Evolutionary conservation across 306 rosid genomes (phyloP).

Genomic region (Lathyrus oleraceus): DNA sequence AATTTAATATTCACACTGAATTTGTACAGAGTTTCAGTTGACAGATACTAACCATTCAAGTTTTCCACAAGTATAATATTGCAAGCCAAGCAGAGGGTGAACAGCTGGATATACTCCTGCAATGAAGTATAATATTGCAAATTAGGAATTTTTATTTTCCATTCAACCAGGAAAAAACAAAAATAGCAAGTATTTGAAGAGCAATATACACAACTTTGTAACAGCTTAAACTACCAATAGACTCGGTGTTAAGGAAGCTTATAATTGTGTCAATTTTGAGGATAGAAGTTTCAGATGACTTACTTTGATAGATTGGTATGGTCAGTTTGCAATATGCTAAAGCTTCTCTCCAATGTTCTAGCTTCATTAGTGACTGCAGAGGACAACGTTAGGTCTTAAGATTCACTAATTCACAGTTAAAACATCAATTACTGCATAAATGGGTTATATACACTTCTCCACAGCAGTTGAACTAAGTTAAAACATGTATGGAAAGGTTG

Average conservation of each 20-base stretch:
- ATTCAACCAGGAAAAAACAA: background rate
- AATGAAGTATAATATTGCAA: slow-evolving; percentile 22
- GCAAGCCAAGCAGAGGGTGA: slow-evolving; percentile 93
- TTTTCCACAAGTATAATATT: slow-evolving; percentile 86
- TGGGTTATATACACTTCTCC: slow-evolving; percentile 14
- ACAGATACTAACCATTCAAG: slow-evolving; percentile 77
- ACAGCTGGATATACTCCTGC: slow-evolving; percentile 75
- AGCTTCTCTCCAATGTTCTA: slow-evolving; percentile 82
- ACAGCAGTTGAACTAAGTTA: slow-evolving; percentile 22
- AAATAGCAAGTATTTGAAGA: slow-evolving; percentile 20
- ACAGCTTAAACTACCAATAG: slow-evolving; percentile 16
- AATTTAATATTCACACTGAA: slow-evolving; percentile 23
- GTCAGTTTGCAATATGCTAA: slow-evolving; percentile 81
- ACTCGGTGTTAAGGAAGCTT: slow-evolving; percentile 1
- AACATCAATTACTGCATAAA: slow-evolving; percentile 24
- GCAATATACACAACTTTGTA: slow-evolving; percentile 15
- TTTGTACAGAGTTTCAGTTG: slow-evolving; percentile 9
- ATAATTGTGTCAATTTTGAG: slow-evolving; percentile 15
- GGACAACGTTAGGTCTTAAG: slow-evolving; percentile 7
- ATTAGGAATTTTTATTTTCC: slow-evolving; percentile 6
- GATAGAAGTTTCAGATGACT: slow-evolving; percentile 35
- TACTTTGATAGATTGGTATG: slow-evolving; percentile 83
- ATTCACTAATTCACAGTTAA: slow-evolving; percentile 17
- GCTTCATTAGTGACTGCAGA: slow-evolving; percentile 80
- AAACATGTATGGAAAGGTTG: slow-evolving; percentile 19